Conservation (phyloP, 768 basidiomycete genomes). For the Sporobolomyces phaffii region DNA sequence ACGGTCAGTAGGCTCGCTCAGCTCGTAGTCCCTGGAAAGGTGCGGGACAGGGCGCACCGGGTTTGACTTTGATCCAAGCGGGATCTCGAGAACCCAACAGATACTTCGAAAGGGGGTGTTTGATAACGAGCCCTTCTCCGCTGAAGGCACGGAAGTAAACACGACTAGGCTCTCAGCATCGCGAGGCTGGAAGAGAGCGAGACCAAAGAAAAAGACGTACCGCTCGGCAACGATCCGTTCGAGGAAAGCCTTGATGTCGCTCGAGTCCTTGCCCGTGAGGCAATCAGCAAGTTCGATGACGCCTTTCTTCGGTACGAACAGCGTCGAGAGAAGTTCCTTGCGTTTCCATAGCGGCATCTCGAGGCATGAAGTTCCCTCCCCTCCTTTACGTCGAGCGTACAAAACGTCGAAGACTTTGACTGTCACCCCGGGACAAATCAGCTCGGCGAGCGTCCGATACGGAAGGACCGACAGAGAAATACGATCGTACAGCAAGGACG, state of each 20-base stretch:
- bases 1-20: slow-evolving; percentile 77
- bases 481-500: slow-evolving; percentile 77
- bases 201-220: slow-evolving; percentile 36
- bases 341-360: slow-evolving; percentile 66
- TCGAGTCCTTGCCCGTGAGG: slow-evolving; percentile 66
- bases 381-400: slow-evolving; percentile 63
- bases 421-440: slow-evolving; percentile 44
- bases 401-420: slow-evolving; percentile 96
- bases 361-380: slow-evolving; percentile 56
- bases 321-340: slow-evolving; percentile 66
- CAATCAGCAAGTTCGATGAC: slow-evolving; percentile 73
- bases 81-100: slow-evolving; percentile 76
- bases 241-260: slow-evolving; percentile 74
- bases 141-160: slow-evolving; percentile 45
- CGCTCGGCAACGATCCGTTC: slow-evolving; percentile 70
- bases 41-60: slow-evolving; percentile 39
- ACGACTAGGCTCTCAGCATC: too few species aligned
- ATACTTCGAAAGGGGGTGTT: slow-evolving; percentile 74
- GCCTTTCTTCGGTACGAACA: slow-evolving; percentile 64
- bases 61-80: slow-evolving; percentile 83
- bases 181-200: background rate
- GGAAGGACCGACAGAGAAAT: background rate
- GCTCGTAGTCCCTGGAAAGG: background rate
- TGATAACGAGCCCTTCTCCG: slow-evolving; percentile 90
- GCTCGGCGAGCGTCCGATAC: background rate